Percentiles rank a stretch among this genome's conserved stretches.
Conservation (phyloP, 176 grass and related monocot species). For the Oryza longistaminata region DNA sequence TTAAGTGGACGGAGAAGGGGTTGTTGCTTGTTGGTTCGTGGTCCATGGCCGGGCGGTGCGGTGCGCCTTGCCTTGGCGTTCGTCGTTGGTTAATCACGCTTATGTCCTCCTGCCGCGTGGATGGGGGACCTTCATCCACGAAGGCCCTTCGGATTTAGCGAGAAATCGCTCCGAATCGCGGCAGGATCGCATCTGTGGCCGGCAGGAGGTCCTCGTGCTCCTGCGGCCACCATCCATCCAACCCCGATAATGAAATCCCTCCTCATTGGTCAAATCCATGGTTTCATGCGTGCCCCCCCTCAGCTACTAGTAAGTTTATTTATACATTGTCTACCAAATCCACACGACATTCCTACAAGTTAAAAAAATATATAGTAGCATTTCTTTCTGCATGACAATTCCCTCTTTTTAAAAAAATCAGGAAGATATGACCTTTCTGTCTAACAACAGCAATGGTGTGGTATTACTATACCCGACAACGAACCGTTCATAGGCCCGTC, state of each 20-base stretch:
- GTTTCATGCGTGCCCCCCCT: not conserved
- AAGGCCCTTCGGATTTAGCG: not conserved
- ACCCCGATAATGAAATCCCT: not conserved
- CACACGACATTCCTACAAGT: not conserved
- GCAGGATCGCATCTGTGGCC: conserved; percentile 26
- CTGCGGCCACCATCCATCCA: not conserved
- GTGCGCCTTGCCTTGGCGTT: not conserved
- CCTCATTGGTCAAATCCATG: not conserved
- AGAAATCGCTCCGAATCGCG: not conserved
- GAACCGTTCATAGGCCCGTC: not conserved
- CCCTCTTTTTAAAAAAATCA: too few species aligned
- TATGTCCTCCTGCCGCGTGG: not conserved
- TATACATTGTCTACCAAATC: not conserved
- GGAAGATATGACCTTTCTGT: too few species aligned
- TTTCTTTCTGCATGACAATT: not conserved
- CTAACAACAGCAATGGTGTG: not conserved
- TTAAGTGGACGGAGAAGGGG: conserved; percentile 22
- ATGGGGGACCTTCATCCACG: not conserved
- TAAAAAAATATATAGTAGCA: too few species aligned
- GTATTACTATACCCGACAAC: not conserved
- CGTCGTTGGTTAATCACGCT: conserved; percentile 6
- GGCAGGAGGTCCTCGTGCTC: conserved; percentile 36
- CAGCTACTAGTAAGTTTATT: not conserved
- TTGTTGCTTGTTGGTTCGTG: not conserved
- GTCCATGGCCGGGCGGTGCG: conserved; percentile 39